Base-by-base conservation (phyloP, 2,329 filamentous ascomycete genomes). In the Metarhizium anisopliae region DNA sequence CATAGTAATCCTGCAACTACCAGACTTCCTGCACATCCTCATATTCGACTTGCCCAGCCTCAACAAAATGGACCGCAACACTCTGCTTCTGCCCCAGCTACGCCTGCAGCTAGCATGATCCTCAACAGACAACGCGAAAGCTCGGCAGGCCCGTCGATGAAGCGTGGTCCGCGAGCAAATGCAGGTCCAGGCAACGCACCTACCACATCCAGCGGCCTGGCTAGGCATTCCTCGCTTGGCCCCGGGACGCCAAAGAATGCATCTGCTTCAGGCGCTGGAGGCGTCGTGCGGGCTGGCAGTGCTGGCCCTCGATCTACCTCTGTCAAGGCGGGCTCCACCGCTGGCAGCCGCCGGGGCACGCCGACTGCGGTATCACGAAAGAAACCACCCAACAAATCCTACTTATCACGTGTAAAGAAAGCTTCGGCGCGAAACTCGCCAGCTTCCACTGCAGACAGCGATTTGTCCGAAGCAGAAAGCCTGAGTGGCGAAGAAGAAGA, bases 381-480 rank as follows among this genome's bases (percentile, higher is more conserved):
- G 65, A 81, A 79, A 67, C 71, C 74, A 58, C 59, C 71, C 42
- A 77, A 73, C 60, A 86, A 86, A 63, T 85, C 83, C n/a, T 78
- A 77, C 10, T 70, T 86, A 3, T 84, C 81, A 29, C 78, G 83
- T 35, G 78, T 86, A 30, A 86, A 85, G 69, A 82, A 80, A 60
- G 79, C 71, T 16, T 72, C 72, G 47, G 75, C 73, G 50, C 81
- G 83, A 66, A 82, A 82, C 59, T 86, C 83, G 2, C 82, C 83
- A 2, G 82, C 81, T 4, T 84, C 82, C 4, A 81, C 80, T 6
- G 82, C 78, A 52, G 83, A 86, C 58, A 85, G 82, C 62, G 83
- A 86, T 63, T 74, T 86, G 45, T 86, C 83, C 0, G 83, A 86
- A 53, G 82, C 82, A 7, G 82, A 82, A 49, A 80, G 81, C 51